Evolutionary conservation across 1,139 yeast species (phyloP).

Genomic region (Spathaspora sp.): DNA sequence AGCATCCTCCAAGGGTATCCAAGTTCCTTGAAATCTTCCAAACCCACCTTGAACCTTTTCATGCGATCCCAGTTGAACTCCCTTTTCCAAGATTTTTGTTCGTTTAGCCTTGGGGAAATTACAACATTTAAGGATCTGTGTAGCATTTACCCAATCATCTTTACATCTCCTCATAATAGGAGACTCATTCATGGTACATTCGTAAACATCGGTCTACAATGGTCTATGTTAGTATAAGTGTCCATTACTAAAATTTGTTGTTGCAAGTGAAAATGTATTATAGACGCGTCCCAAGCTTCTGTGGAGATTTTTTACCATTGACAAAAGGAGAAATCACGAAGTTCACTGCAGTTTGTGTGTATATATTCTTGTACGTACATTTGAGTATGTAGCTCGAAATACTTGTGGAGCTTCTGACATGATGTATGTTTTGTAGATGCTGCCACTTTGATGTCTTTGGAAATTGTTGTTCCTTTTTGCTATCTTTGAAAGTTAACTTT

Average conservation of each 20-base stretch:
- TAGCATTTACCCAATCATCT: conserved; percentile 98
- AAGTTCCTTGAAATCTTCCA: conserved; percentile 96
- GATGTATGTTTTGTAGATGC: neutral
- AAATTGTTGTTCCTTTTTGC: neutral
- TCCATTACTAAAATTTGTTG: neutral
- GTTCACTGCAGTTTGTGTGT: neutral
- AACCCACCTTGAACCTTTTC: conserved; percentile 97
- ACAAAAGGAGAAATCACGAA: neutral
- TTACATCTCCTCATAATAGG: conserved; percentile 90
- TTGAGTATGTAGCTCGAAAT: conserved; percentile 17
- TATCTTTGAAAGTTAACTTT: neutral
- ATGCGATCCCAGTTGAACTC: conserved; percentile 81
- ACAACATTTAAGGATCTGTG: conserved; percentile 92
- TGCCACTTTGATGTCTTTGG: neutral
- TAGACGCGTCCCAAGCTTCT: neutral
- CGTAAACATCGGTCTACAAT: conserved; percentile 69
- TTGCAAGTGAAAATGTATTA: neutral
- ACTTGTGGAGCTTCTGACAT: conserved; percentile 14
- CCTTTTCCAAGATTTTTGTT: conserved; percentile 87
- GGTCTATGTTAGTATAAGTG: neutral
- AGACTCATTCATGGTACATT: conserved; percentile 74
- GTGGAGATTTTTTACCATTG: neutral
- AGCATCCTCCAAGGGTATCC: conserved; percentile 81
- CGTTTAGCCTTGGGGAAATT: conserved; percentile 93
- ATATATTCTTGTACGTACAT: conserved; percentile 11